phyloP scores from a whole-genome alignment of 2,329 filamentous ascomycete species.

The Aspergillus arachidicola region DNA sequence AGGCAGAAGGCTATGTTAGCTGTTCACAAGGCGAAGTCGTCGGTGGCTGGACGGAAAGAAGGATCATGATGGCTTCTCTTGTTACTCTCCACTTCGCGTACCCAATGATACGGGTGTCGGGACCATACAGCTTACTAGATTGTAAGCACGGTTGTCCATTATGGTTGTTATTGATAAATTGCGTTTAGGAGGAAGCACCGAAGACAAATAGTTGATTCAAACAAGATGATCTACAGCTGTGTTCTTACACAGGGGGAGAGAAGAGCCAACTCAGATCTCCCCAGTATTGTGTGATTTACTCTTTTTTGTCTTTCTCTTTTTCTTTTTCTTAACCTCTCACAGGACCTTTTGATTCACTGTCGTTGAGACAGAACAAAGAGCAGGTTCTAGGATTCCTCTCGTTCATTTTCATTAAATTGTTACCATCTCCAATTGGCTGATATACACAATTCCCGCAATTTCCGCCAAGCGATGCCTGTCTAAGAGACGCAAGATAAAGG shows the following conservation, averaged over 20 bases:
- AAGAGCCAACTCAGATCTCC: neutral
- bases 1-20: neutral
- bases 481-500: constrained; percentile 8
- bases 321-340: neutral
- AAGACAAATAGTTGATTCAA: neutral
- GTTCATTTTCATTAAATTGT: neutral
- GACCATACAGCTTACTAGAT: neutral
- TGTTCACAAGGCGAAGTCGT: neutral
- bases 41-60: neutral
- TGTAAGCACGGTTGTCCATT: constrained; percentile 1
- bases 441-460: constrained; percentile 1
- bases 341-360: neutral
- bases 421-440: neutral
- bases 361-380: neutral
- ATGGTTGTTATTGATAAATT: neutral
- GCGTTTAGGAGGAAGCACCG: neutral
- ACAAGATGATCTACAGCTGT: constrained; percentile 2
- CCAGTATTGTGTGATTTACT: neutral
- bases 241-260: neutral
- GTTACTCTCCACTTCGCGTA: constrained; percentile 5
- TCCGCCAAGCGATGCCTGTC: neutral
- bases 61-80: neutral
- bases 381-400: neutral
- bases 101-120: constrained; percentile 2
- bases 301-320: neutral